These are phyloP conservation scores for Lepidopterella palustris DNA, from an alignment of 495 filamentous ascomycete species.

Conservation along the genomic window DNA sequence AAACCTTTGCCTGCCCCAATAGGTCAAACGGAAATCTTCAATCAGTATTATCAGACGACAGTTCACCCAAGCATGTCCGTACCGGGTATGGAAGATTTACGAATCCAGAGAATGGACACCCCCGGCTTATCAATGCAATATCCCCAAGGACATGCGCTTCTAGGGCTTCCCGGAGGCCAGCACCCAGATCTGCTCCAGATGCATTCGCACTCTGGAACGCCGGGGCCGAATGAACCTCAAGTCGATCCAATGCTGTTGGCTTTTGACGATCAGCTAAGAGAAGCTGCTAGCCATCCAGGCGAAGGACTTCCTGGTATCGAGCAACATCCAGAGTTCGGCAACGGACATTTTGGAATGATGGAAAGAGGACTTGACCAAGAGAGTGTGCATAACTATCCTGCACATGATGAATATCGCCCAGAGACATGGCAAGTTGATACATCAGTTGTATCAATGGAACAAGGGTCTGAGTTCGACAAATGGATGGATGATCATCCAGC, in stretches of 20 bases:
- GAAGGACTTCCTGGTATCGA: conserved; percentile 1
- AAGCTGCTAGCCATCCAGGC: neutral
- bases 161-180: conserved; percentile 47
- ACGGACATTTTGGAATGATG: conserved; percentile 23
- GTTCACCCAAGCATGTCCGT: conserved; percentile 19
- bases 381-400: conserved; percentile 20
- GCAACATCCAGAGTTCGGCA: conserved; percentile 20
- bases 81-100: conserved; percentile 22
- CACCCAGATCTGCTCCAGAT: conserved; percentile 47
- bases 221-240: conserved; percentile 33
- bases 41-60: conserved; percentile 54
- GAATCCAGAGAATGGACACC: conserved; percentile 18
- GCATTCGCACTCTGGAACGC: conserved; percentile 21
- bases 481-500: conserved; percentile 30
- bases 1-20: conserved; percentile 52
- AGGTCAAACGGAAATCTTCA: conserved; percentile 43
- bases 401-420: conserved; percentile 19
- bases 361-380: conserved; percentile 22
- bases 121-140: conserved; percentile 26
- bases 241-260: conserved; percentile 31
- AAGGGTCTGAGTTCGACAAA: conserved; percentile 35
- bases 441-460: conserved; percentile 22
- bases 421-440: conserved; percentile 28
- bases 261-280: conserved; percentile 13
- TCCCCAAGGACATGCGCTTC: conserved; percentile 18